Evolutionary conservation across 2,329 filamentous ascomycete genomes (phyloP).

Genomic region (Zalaria sp.): DNA sequence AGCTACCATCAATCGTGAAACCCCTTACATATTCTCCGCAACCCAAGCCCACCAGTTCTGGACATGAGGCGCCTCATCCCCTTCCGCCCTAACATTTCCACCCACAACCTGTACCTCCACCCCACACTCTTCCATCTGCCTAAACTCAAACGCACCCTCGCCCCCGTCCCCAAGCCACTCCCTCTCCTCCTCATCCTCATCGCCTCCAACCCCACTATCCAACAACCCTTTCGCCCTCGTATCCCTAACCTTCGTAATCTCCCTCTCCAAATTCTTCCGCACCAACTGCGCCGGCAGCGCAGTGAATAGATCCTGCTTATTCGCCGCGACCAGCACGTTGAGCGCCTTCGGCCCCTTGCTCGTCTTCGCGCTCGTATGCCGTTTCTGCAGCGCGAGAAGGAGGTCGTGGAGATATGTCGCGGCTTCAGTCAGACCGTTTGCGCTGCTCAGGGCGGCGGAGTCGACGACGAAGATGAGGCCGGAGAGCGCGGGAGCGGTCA

Average conservation of each 20-base stretch:
- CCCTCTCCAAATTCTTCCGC: constrained; percentile 59
- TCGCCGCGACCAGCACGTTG: constrained; percentile 73
- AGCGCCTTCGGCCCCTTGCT: constrained; percentile 46
- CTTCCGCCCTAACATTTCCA: constrained; percentile 54
- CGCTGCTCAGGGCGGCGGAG: constrained; percentile 33
- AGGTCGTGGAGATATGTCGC: constrained; percentile 82
- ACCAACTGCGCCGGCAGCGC: constrained; percentile 70
- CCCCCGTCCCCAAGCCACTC: constrained; percentile 74
- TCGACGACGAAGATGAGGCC: constrained; percentile 86
- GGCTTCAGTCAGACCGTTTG: constrained; percentile 48
- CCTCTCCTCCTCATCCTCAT: constrained; percentile 55
- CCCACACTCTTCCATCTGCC: constrained; percentile 70
- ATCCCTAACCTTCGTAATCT: constrained; percentile 63
- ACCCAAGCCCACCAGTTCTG: constrained; percentile 89
- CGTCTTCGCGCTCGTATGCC: constrained; percentile 42
- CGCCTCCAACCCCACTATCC: constrained; percentile 62
- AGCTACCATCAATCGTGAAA: too few species aligned
- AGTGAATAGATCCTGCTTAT: constrained; percentile 93
- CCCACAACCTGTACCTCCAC: constrained; percentile 63
- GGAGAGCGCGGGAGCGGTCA: constrained; percentile 40
- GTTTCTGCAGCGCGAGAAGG: constrained; percentile 68
- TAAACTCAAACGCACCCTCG: constrained; percentile 64
- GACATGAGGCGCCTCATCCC: constrained; percentile 41
- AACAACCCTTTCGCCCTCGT: constrained; percentile 69
- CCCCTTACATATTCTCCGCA: constrained; percentile 50